Percentiles rank a stretch among this genome's conserved stretches.
Evolutionary conservation across 1,284 basidiomycete genomes (phyloP).

Genomic region (Ceratobasidium papillatum): DNA sequence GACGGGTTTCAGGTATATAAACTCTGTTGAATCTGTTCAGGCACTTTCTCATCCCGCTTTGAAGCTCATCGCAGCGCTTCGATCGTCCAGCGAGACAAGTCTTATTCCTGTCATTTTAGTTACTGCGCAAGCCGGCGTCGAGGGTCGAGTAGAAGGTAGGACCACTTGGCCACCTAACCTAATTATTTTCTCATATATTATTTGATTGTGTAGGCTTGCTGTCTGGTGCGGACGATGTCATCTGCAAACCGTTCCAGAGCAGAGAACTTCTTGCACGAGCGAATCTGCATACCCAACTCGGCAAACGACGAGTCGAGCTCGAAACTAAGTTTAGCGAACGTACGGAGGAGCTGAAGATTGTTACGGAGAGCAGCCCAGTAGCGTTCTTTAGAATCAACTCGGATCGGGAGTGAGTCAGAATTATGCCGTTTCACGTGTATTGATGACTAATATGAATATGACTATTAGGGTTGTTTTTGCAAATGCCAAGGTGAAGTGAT

Average conservation of each 20-base stretch:
- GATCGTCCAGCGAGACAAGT: conserved; percentile 45
- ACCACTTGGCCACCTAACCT: not conserved
- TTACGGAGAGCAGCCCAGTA: conserved; percentile 50
- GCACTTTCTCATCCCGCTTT: not conserved
- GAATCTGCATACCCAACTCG: conserved; percentile 49
- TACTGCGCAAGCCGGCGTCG: conserved; percentile 49
- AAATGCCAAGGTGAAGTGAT: conserved; percentile 13
- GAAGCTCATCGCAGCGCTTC: conserved; percentile 48
- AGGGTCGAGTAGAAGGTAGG: conserved; percentile 48
- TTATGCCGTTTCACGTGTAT: not conserved
- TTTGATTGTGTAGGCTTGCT: conserved; percentile 42
- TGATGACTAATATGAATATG: conserved; percentile 40
- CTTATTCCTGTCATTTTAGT: conserved; percentile 50
- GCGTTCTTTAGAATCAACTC: conserved; percentile 44
- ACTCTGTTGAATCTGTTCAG: not conserved
- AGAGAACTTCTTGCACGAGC: conserved; percentile 56
- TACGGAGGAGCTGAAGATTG: conserved; percentile 50
- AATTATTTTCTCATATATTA: not conserved
- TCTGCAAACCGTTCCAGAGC: conserved; percentile 50
- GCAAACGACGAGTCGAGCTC: conserved; percentile 48
- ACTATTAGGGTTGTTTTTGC: conserved; percentile 38
- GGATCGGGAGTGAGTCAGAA: conserved; percentile 41
- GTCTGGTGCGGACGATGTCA: conserved; percentile 54
- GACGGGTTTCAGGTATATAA: conserved; percentile 41
- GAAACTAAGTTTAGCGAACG: conserved; percentile 52